Evolutionary conservation across 768 basidiomycete genomes (phyloP).

Genomic region (Naganishia friedmannii): DNA sequence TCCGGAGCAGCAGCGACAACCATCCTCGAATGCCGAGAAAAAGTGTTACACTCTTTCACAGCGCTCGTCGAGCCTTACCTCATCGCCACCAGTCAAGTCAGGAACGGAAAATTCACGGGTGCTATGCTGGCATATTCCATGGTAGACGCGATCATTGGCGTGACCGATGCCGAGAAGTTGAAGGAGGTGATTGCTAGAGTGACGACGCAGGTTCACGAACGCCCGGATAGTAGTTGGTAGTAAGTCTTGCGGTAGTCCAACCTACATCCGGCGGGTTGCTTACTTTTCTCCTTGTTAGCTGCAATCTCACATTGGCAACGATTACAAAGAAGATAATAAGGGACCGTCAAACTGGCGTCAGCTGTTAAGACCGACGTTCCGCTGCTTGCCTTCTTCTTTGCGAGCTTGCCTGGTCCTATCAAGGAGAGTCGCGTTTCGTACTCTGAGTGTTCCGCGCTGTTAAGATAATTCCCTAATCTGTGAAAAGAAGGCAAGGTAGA

Average conservation of each 20-base stretch:
- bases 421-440: too few relatives aligned
- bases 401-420: too few relatives aligned
- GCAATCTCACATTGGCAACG: not conserved
- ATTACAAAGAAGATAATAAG: not conserved
- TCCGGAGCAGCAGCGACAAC: not conserved
- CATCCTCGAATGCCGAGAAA: not conserved
- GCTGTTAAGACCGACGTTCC: too few relatives aligned
- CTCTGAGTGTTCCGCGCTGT: too few relatives aligned
- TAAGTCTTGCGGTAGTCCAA: not conserved
- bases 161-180: not conserved
- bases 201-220: not conserved
- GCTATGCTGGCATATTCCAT: slow-evolving; percentile 13
- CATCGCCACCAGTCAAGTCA: not conserved
- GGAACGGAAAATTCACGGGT: not conserved
- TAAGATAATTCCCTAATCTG: too few relatives aligned
- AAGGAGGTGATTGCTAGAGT: slow-evolving; percentile 10
- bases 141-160: slow-evolving; percentile 2
- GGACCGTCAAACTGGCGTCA: too few relatives aligned
- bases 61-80: not conserved
- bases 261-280: not conserved
- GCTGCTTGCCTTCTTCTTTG: too few relatives aligned
- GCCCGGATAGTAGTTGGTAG: not conserved
- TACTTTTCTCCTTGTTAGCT: not conserved
- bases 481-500: too few relatives aligned
- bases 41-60: not conserved